phyloP scores from a whole-genome alignment of 306 rosid genomes.

The Ammopiptanthus mongolicus region DNA sequence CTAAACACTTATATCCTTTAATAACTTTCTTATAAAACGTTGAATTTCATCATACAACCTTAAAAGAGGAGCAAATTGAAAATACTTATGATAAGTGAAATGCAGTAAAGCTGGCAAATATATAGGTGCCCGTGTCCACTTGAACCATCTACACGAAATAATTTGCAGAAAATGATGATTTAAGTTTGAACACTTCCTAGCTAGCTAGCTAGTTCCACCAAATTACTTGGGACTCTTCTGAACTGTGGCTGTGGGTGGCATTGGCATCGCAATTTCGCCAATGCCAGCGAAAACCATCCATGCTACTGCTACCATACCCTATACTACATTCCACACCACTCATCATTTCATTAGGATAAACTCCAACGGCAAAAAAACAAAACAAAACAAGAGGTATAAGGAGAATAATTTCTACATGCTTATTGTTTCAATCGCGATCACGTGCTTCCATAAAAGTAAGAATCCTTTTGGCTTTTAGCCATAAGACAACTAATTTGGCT shows the following conservation, averaged over 20 bases:
- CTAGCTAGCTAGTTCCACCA: too few relatives aligned
- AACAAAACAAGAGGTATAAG: not conserved
- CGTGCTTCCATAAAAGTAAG: not conserved
- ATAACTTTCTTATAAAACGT: too few relatives aligned
- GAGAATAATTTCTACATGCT: not conserved
- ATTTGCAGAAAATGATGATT: too few relatives aligned
- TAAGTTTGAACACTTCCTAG: not conserved
- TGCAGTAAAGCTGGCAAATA: not conserved
- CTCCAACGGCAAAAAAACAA: not conserved
- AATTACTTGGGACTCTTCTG: conserved; percentile 5
- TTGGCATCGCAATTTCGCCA: not conserved
- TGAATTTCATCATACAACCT: too few relatives aligned
- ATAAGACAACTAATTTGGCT: not conserved
- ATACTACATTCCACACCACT: not conserved
- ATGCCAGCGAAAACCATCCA: not conserved
- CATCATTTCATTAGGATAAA: not conserved
- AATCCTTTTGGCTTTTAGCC: not conserved
- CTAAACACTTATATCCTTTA: too few relatives aligned
- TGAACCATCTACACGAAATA: not conserved
- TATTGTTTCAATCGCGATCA: not conserved
- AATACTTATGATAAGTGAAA: not conserved
- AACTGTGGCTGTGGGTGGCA: not conserved
- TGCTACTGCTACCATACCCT: not conserved
- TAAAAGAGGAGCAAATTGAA: too few relatives aligned
- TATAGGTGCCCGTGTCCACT: not conserved